Conservation (phyloP, 2,329 filamentous ascomycete genomes). For the Neocatenulostroma microsporum region DNA sequence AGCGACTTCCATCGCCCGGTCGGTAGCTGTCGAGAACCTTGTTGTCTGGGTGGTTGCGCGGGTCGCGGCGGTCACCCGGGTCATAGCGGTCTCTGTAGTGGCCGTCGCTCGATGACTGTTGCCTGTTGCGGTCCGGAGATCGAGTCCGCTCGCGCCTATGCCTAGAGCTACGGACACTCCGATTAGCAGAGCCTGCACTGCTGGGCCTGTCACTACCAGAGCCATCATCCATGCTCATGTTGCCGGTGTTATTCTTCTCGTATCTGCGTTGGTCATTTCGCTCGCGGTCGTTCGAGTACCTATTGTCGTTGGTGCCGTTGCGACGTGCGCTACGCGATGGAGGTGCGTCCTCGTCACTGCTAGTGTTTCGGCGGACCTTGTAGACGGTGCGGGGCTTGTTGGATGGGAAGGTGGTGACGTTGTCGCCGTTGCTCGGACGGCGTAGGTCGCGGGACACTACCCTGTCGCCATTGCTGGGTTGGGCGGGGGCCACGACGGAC, state of each 20-base stretch:
- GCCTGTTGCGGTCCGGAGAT: conserved; percentile 15
- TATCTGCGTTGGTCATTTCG: conserved; percentile 28
- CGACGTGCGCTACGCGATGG: not conserved
- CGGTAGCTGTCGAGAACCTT: too few relatives aligned
- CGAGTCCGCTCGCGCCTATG: conserved; percentile 22
- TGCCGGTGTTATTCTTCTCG: conserved; percentile 26
- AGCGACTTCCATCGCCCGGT: conserved; percentile 28
- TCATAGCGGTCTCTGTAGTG: conserved; percentile 35
- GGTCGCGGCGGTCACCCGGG: conserved; percentile 4
- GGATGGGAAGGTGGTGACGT: conserved; percentile 11
- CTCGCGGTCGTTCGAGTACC: conserved; percentile 28
- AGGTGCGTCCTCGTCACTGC: too few relatives aligned
- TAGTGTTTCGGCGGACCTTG: not conserved
- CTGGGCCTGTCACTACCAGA: conserved; percentile 16
- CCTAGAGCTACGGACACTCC: conserved; percentile 29
- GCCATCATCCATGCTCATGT: conserved; percentile 14
- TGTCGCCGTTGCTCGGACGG: conserved; percentile 12
- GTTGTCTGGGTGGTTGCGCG: too few relatives aligned
- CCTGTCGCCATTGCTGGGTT: conserved; percentile 11
- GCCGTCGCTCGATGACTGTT: conserved; percentile 26
- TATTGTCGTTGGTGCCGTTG: conserved; percentile 12
- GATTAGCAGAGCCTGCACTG: conserved; percentile 34
- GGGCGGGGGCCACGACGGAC: conserved; percentile 5
- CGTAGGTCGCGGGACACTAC: conserved; percentile 7
- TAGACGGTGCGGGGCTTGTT: conserved; percentile 7